Evolutionary conservation across 495 filamentous ascomycete species (phyloP).

Genomic region (Talaromyces borbonicus): DNA sequence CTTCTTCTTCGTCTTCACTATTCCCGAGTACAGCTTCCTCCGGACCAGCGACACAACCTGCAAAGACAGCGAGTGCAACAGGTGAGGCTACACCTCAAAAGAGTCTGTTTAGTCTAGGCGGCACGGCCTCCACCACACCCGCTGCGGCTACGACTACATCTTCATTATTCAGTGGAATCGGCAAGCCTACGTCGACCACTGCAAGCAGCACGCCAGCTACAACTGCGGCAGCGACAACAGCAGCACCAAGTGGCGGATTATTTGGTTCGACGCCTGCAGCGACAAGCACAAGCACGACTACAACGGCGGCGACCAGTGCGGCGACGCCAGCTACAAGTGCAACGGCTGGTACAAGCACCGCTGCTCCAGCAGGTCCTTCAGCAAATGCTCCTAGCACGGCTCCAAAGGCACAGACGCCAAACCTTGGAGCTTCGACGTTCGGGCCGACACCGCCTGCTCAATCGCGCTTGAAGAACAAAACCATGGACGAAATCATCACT

Average conservation of each 20-base stretch:
- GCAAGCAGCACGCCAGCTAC: constrained; percentile 7
- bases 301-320: too few species aligned
- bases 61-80: constrained; percentile 24
- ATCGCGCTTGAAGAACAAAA: constrained; percentile 91
- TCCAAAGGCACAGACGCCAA: constrained; percentile 19
- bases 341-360: constrained; percentile 12
- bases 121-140: constrained; percentile 25
- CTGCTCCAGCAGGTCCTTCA: constrained; percentile 14
- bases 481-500: constrained; percentile 99
- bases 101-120: constrained; percentile 30
- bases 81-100: constrained; percentile 30
- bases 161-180: constrained; percentile 8
- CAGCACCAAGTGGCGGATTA: constrained; percentile 22
- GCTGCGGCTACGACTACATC: constrained; percentile 31
- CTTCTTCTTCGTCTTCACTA: constrained; percentile 23
- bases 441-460: constrained; percentile 68
- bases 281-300: constrained; percentile 12
- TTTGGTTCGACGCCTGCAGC: constrained; percentile 23
- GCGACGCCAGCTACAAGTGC: constrained; percentile 17
- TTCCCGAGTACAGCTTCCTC: constrained; percentile 11
- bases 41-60: constrained; percentile 17
- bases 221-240: constrained; percentile 8
- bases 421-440: constrained; percentile 58
- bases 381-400: constrained; percentile 19
- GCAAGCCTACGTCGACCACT: not conserved